These are phyloP conservation scores for Kwoniella mangroviensis DNA, from an alignment of 768 basidiomycete genomes.

Conservation along the genomic window DNA sequence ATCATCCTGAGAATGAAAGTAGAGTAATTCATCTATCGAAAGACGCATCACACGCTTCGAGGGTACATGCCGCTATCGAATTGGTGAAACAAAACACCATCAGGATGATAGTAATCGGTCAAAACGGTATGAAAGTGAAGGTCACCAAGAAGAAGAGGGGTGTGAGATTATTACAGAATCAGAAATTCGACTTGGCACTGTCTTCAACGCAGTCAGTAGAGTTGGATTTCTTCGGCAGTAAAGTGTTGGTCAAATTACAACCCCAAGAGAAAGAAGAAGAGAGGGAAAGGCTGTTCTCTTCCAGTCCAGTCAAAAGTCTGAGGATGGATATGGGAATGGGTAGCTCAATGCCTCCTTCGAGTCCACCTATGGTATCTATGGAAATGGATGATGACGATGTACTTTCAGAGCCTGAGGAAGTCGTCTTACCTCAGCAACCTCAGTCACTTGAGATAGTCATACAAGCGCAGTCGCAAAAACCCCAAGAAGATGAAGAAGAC, in stretches of 20 bases:
- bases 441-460: background rate
- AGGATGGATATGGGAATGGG: background rate
- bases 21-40: conserved; percentile 37
- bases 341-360: conserved; percentile 36
- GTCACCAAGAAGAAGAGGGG: conserved; percentile 16
- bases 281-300: conserved; percentile 26
- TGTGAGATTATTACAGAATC: conserved; percentile 31
- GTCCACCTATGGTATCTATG: conserved; percentile 27
- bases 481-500: conserved; percentile 3
- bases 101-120: conserved; percentile 44
- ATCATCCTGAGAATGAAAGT: conserved; percentile 10
- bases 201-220: conserved; percentile 16
- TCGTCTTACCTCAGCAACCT: background rate
- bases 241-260: conserved; percentile 22
- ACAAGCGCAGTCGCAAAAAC: background rate
- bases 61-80: conserved; percentile 47
- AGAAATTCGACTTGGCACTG: conserved; percentile 28
- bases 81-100: conserved; percentile 19
- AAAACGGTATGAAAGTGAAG: conserved; percentile 45
- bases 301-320: conserved; percentile 15
- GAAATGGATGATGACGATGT: conserved; percentile 19
- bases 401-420: conserved; percentile 12
- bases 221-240: conserved; percentile 43
- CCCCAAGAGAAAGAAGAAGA: background rate
- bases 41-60: conserved; percentile 45